Base-by-base conservation (phyloP, 169 alveolate species). In the Plasmodium cynomolgi region DNA sequence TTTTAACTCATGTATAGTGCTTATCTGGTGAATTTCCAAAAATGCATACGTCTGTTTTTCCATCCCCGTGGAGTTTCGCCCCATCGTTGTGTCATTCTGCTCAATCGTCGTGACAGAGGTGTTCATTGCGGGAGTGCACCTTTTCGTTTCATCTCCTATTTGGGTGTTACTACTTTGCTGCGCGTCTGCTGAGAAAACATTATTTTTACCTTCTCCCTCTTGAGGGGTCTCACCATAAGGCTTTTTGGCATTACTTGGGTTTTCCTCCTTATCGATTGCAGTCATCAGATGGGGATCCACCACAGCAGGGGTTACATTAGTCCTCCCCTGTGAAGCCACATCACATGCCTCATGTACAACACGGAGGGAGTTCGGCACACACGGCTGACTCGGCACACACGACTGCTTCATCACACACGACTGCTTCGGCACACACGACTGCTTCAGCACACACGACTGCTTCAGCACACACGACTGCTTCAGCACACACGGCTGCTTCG, bases 1-100 rank as follows among this genome's bases (percentile, higher is more conserved):
- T 77, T 86, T 86, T 77, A 86, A 86, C 58, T 37, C 81, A 62
- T 86, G 79, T 31, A 86, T 86, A 34, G 81, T 75, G 56, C 68
- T 23, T 54, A 77, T 8, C 31, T 86, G 58, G 47, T 77, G 31
- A 31, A 17, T 86, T 77, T 77, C 84, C n/a, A 86, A 11, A 71
- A 33, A 86, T 86, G 23, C 86, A 77, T 86, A 86, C 41, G 77
- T 68, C 13, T 81, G 33, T 84, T 84, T 83, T 58, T 83, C 34
- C 41, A 56, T 34, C 37, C 58, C 84, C 15, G 56, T 73, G n/a
- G 56, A 8, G 13, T 44, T 6, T 54, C 13, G 20, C 33, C 56
- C 58, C 80, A 1, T 17, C 37, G 17, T 26, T n/a, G 31, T 68
- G 37, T 68, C 77, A 68, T 23, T 68, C 37, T 68, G 77, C n/a